Conservation (phyloP, 768 basidiomycete species). For the Mycena crocata region DNA sequence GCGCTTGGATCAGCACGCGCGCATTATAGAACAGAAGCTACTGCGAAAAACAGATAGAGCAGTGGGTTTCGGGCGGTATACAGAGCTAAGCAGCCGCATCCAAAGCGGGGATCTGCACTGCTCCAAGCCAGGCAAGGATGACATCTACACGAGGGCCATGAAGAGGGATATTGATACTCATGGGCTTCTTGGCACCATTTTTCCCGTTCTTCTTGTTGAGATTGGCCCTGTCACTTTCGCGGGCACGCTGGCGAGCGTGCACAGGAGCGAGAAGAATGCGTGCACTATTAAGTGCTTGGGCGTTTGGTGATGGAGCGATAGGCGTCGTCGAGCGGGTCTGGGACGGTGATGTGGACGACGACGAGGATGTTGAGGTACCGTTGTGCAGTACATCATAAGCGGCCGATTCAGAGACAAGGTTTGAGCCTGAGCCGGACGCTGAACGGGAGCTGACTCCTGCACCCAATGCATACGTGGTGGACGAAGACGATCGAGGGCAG, state of each 20-base stretch:
- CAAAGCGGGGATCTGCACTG: conserved; percentile 81
- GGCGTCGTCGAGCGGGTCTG: conserved; percentile 41
- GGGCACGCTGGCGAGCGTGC: conserved; percentile 69
- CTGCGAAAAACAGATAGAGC: too few relatives aligned
- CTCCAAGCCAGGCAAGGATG: conserved; percentile 86
- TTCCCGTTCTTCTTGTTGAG: conserved; percentile 58
- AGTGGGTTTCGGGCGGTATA: too few relatives aligned
- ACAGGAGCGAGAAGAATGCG: conserved; percentile 83
- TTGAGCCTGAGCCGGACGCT: conserved; percentile 18
- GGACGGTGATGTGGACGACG: conserved; percentile 35
- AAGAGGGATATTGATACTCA: conserved; percentile 83
- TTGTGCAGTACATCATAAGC: conserved; percentile 17
- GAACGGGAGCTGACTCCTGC: conserved; percentile 35
- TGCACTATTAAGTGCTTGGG: conserved; percentile 70
- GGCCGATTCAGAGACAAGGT: conserved; percentile 20
- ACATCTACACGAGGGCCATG: conserved; percentile 90
- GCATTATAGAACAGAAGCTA: too few relatives aligned
- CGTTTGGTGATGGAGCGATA: conserved; percentile 45
- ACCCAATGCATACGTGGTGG: conserved; percentile 7
- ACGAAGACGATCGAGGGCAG: conserved; percentile 26
- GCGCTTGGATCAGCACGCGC: too few relatives aligned
- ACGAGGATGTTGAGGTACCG: conserved; percentile 17
- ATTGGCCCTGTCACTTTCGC: conserved; percentile 61
- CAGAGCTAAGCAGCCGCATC: conserved; percentile 49
- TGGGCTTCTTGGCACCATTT: conserved; percentile 64